phyloP scores from a whole-genome alignment of 345 rosid genomes.

The Passiflora organensis region DNA sequence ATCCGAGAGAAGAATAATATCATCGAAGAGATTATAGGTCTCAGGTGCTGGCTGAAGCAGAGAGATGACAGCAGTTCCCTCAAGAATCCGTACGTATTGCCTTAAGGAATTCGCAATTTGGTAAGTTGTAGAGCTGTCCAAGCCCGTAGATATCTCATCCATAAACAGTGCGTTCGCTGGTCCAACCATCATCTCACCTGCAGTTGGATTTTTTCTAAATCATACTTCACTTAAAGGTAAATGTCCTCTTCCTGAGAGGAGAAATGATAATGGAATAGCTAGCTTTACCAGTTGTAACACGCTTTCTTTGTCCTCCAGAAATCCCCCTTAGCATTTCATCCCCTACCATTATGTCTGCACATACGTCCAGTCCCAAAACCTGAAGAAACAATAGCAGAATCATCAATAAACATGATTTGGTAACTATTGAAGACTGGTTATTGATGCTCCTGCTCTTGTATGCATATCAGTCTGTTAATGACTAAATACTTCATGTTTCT shows the following conservation, averaged over 20 bases:
- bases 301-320: constrained; percentile 74
- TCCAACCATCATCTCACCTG: constrained; percentile 69
- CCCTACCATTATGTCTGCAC: constrained; percentile 64
- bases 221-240: background rate
- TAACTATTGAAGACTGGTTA: too few species aligned
- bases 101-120: constrained; percentile 60
- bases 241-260: too few species aligned
- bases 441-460: too few species aligned
- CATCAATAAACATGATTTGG: too few species aligned
- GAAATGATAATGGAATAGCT: too few species aligned
- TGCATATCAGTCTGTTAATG: too few species aligned
- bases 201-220: background rate
- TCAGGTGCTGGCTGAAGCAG: constrained; percentile 82
- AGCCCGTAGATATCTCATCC: constrained; percentile 75
- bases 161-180: constrained; percentile 52
- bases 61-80: constrained; percentile 56
- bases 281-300: constrained; percentile 64
- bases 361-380: constrained; percentile 61
- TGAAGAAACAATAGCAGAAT: too few species aligned
- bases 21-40: constrained; percentile 57
- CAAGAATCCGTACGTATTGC: constrained; percentile 55
- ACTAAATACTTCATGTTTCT: too few species aligned
- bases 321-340: constrained; percentile 63
- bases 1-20: constrained; percentile 57
- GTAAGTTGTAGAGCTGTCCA: constrained; percentile 74